Base-by-base conservation (phyloP, 768 basidiomycete genomes). In the Boletellus sp. region DNA sequence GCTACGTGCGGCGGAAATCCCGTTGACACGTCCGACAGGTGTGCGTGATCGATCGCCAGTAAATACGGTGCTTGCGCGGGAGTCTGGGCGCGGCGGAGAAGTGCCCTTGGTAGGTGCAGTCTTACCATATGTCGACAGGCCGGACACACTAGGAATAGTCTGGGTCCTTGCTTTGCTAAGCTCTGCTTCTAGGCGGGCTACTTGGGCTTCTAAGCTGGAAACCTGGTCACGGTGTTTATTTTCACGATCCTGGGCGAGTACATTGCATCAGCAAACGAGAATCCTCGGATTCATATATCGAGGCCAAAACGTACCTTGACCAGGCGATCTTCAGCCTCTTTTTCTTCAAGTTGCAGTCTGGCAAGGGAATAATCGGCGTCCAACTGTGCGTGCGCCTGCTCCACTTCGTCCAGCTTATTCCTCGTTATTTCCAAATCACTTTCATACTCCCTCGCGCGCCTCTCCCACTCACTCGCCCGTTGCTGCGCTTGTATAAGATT, bases 401-500 rank as follows among this genome's bases (percentile, higher is more conserved):
- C 87, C 9, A 76, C 71, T 45, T 86, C 79, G 32, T 91, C 86
- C 15, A 89, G 64, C 59, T 78, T 78, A 28, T 79, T 81, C 52
- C 74, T 76, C 24, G 74, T 75, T 56, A 75, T 60, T 61, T 86
- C 84, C 17, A 90, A 66, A 48, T 84, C 78, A 19, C 72, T 70
- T 65, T 90, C 86, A 37, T 77, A 76, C 54, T 88, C 85, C 59
- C 83, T 83, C 17, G 86, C 81, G 20, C 83, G 83, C 54, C 78
- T 78, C 68, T 93, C 90, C 88, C 87, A 91, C 58, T 93, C 90
- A 3, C 78, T 70, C 3, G 87, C 78, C 22, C 87, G 86, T 63
- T 90, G 87, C 53, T 91, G 85, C 19, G 85, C 83, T 54, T 86
- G 83, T 19, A 76, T 67, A 24, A 91, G 74, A 62, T 68, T 85